Percentiles rank a stretch among this genome's conserved stretches.
These are phyloP conservation scores for Barnettozyma salicaria DNA, from an alignment of 805 yeast genomes.

Conservation along the genomic window DNA sequence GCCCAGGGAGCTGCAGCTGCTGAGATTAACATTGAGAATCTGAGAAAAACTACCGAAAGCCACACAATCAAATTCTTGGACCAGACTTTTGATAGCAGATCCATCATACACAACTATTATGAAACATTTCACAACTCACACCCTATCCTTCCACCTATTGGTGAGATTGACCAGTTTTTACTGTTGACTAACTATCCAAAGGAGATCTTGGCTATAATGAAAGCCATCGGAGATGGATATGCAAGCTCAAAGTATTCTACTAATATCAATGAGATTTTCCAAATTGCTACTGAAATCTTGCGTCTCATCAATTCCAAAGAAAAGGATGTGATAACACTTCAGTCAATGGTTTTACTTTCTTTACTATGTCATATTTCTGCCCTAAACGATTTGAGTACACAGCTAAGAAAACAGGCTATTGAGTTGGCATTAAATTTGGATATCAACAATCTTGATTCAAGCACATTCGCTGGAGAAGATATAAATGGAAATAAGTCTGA, in stretches of 20 bases:
- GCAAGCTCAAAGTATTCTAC: conserved; percentile 30
- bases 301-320: conserved; percentile 24
- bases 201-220: conserved; percentile 43
- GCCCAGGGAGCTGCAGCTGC: conserved; percentile 6
- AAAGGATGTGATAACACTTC: conserved; percentile 40
- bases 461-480: conserved; percentile 19
- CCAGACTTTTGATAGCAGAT: conserved; percentile 19
- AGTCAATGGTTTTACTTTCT: conserved; percentile 35
- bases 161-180: conserved; percentile 32
- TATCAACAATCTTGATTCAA: conserved; percentile 35
- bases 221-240: conserved; percentile 45
- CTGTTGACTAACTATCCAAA: conserved; percentile 29
- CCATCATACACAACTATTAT: conserved; percentile 29
- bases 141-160: conserved; percentile 41
- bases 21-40: conserved; percentile 10
- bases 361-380: conserved; percentile 47
- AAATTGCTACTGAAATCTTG: conserved; percentile 29
- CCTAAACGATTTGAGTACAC: conserved; percentile 39
- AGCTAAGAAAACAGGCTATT: conserved; percentile 38
- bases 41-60: conserved; percentile 4
- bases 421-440: conserved; percentile 33
- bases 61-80: conserved; percentile 3
- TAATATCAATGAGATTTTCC: conserved; percentile 37
- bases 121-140: conserved; percentile 36
- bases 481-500: conserved; percentile 19